Base-by-base conservation (phyloP, 1,284 basidiomycete genomes). In the Fomitopsis pinicola region DNA sequence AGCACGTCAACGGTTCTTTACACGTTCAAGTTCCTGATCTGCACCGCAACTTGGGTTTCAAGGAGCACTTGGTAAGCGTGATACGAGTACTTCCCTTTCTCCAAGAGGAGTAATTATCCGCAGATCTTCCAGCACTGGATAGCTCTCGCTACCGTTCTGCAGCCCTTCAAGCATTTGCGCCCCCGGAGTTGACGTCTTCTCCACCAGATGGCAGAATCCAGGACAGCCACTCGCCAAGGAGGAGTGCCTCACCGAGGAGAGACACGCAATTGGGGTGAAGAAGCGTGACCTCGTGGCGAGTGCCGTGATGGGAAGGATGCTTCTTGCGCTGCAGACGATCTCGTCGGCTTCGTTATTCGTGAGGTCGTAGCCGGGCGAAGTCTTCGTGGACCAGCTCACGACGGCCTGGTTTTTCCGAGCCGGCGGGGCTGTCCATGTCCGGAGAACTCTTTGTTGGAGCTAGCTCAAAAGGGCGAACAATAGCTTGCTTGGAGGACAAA, bases 271-370 rank as follows among this genome's bases (percentile, higher is more conserved):
- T 1, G 63, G 67, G 12, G 74, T 77, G 15, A 77, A 74, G 55
- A 69, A 70, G 36, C 72, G 76, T 17, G 85, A 86, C 68, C 72
- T 82, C 0, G 68, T 75, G 42, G 68, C 67, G 7, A 67, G 66
- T 50, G 81, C 80, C 14, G 76, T 77, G 60, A 67, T 82, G 15
- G 82, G 78, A 12, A 72, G 74, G 60, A 71, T 72, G 46, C 69
- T 87, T 58, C 76, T 75, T 42, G 73, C 75, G 1, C 63, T 88
- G 26, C 67, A 74, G 62, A 78, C 65, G 5, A 72, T 87, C 46
- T 70, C 77, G 30, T 88, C 85, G 83, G 82, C 80, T 62, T 80
- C 84, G 0, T 82, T 82, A 67, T 84, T 85, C 64, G 64, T 70
- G 42, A 64, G 33, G 60, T 67, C 65, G 53, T 54, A 58, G 44